phyloP scores from a whole-genome alignment of 2,329 filamentous ascomycete genomes.

The Elsinoe batatas region DNA sequence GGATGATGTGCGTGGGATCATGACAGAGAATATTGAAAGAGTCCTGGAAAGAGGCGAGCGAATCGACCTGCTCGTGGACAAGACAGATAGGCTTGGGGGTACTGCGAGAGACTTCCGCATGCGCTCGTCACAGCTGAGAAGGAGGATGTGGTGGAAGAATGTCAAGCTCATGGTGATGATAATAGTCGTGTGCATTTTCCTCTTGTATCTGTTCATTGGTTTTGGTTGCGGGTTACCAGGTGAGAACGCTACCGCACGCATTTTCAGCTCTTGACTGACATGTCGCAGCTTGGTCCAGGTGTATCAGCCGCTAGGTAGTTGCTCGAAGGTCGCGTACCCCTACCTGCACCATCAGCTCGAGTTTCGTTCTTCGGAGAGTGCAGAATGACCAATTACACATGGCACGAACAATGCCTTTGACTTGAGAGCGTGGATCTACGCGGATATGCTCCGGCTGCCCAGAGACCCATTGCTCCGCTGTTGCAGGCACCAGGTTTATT shows the following conservation, averaged over 20 bases:
- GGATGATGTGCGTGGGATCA: constrained; percentile 81
- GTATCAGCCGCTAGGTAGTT: constrained; percentile 23
- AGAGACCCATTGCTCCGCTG: too few species aligned
- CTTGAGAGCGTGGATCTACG: too few species aligned
- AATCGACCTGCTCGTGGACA: constrained; percentile 88
- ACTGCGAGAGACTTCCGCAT: constrained; percentile 86
- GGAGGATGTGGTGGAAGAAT: constrained; percentile 99
- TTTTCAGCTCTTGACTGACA: constrained; percentile 12
- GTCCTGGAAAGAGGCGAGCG: constrained; percentile 82
- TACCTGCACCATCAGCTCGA: too few species aligned
- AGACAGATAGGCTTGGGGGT: constrained; percentile 85
- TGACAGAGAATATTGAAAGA: constrained; percentile 90
- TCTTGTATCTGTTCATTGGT: constrained; percentile 61
- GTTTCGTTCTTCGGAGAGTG: too few species aligned
- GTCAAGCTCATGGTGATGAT: constrained; percentile 82
- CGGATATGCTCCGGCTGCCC: too few species aligned
- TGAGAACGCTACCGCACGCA: constrained; percentile 19
- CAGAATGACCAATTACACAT: too few species aligned
- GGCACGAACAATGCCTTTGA: too few species aligned
- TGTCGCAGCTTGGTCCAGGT: constrained; percentile 29
- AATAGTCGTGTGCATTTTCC: constrained; percentile 59
- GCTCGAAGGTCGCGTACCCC: background rate
- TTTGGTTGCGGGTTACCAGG: constrained; percentile 62
- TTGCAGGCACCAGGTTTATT: too few species aligned
- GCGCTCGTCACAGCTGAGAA: constrained; percentile 71